These are phyloP conservation scores for Tuber indicum DNA, from an alignment of 495 filamentous ascomycete genomes.

Conservation along the genomic window DNA sequence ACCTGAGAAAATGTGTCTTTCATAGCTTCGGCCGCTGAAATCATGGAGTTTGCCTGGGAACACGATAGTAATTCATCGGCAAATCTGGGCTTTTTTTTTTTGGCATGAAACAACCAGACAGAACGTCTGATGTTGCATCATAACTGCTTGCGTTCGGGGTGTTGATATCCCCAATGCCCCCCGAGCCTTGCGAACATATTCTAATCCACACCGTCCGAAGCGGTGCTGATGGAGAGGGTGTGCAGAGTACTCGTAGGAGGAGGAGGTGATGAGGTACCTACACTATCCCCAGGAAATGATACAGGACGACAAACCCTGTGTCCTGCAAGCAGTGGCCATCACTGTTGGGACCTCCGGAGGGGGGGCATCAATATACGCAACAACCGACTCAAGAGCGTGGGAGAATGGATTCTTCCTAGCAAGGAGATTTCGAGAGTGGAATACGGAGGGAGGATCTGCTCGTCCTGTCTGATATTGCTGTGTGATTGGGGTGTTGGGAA, in stretches of 20 bases:
- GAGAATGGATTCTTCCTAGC: background rate
- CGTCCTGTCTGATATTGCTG: background rate
- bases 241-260: no score
- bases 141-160: no score
- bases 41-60: background rate
- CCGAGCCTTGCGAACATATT: no score
- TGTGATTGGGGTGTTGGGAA: background rate
- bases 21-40: background rate
- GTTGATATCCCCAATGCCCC: no score
- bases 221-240: no score
- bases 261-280: no score
- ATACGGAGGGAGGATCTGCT: background rate
- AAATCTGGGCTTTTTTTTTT: no score
- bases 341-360: no score
- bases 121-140: background rate
- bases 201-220: no score
- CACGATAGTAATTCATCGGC: no score
- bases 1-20: background rate
- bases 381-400: background rate
- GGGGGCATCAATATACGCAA: background rate
- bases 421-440: background rate
- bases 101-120: background rate
- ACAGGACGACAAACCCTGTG: no score
- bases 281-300: no score
- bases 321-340: background rate